Base-by-base conservation (phyloP, 2,329 filamentous ascomycete species). In the Penicillium verrucosum region DNA sequence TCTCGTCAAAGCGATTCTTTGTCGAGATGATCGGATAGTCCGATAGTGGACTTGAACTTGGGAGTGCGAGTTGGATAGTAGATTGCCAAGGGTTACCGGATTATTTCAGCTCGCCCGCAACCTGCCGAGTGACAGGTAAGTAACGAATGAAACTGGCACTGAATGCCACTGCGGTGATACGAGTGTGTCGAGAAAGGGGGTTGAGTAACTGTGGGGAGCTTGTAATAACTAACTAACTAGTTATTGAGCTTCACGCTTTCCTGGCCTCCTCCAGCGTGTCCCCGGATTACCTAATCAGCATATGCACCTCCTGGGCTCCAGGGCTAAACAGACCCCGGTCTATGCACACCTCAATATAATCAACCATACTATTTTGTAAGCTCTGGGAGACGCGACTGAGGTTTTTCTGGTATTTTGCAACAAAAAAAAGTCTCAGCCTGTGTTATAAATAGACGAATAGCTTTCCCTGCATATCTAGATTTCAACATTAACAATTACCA, bases 141-240 rank as follows among this genome's bases (percentile, higher is more conserved):
- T 59, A 70, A 70, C 65, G 69, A 71, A 57, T 65, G 69, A 50
- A 65, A 68, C 56, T 40, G 67, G 67, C 66, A 67, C 38, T 25
- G 40, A 66, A 62, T 67, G 66, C 68, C 66, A 47, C 55, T 51
- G 36, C 43, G 11, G 16, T 27, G 11, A 23, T 45, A 51, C 18
- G 12, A 21, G 21, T 38, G 11, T 34, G 21, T 34, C 18, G 34
- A 52, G 10, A 52, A 36, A 56, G 36, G 36, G 21, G 41, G 25
- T 18, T 11, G 48, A 41, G 9, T 23, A 23, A 46, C 12, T 41
- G 43, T 25, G 42, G 18, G 25, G 32, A 51, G 27, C 41, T 52
- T 52, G 29, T 11, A 10, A 38, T 21, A 25, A 3, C 21, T 21
- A 21, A 21, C 21, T 21, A 21, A 2, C 3, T 21, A 21, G 21